Conservation (phyloP, 208 protist species). For the Leishmania arabica region DNA sequence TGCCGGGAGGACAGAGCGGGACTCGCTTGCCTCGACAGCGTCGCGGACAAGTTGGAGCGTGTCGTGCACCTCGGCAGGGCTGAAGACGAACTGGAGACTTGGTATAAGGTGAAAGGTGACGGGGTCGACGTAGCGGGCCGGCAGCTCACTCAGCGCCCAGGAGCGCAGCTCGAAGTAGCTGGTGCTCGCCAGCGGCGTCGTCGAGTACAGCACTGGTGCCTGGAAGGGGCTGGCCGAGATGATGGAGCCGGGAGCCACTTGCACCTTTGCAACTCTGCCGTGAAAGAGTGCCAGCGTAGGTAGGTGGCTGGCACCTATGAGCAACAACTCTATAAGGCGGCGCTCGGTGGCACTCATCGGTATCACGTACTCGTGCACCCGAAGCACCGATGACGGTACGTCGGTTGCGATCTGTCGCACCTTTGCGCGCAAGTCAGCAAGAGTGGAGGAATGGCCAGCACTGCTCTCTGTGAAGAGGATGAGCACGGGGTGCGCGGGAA, state of each 20-base stretch:
- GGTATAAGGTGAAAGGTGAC: constrained; percentile 39
- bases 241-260: constrained; percentile 15
- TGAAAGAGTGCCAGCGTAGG: constrained; percentile 28
- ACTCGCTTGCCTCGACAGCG: not conserved
- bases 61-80: constrained; percentile 10
- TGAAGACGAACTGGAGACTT: constrained; percentile 36
- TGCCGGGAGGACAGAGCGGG: constrained; percentile 18
- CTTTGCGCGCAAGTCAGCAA: not conserved
- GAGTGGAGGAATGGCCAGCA: not conserved
- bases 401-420: constrained; percentile 14
- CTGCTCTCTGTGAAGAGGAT: constrained; percentile 25
- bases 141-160: constrained; percentile 38
- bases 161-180: constrained; percentile 32
- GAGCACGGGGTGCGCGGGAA: constrained; percentile 10
- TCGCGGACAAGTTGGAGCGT: constrained; percentile 17
- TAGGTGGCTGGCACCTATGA: constrained; percentile 11
- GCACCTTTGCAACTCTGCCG: constrained; percentile 9
- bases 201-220: not conserved
- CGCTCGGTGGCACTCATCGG: constrained; percentile 5
- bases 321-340: constrained; percentile 14
- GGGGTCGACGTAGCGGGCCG: constrained; percentile 39
- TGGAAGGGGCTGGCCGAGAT: constrained; percentile 9
- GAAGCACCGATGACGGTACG: constrained; percentile 14
- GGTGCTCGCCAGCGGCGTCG: not conserved
- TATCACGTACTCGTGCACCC: constrained; percentile 24